phyloP scores from a whole-genome alignment of 148 eudicot genomes.

The Chenopodium suecicum region DNA sequence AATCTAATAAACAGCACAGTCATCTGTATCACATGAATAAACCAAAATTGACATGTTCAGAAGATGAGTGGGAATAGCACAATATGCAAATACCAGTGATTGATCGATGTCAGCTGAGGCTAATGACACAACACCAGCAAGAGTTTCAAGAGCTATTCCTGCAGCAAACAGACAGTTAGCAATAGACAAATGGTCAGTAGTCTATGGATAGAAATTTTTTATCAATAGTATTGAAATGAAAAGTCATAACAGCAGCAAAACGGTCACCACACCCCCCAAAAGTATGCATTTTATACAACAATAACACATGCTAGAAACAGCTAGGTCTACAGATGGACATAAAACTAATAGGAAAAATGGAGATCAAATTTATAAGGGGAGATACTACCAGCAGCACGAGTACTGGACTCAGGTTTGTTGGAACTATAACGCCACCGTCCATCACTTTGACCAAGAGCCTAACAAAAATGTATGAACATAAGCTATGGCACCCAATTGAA shows the following conservation, averaged over 20 bases:
- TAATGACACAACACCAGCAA: slow-evolving; percentile 80
- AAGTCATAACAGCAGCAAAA: not conserved
- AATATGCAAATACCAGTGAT: slow-evolving; percentile 52
- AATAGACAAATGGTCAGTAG: not conserved
- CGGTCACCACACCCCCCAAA: not conserved
- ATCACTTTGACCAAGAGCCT: slow-evolving; percentile 97
- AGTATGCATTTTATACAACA: not conserved
- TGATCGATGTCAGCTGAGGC: slow-evolving; percentile 72
- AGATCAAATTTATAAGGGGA: not conserved
- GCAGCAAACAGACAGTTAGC: slow-evolving; percentile 26
- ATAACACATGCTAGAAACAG: not conserved
- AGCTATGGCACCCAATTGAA: slow-evolving; percentile 23
- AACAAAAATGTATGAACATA: slow-evolving; percentile 21
- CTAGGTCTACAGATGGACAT: not conserved
- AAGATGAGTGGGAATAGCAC: not conserved
- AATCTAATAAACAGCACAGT: not conserved
- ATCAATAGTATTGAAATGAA: not conserved
- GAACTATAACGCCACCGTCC: slow-evolving; percentile 95
- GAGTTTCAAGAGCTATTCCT: slow-evolving; percentile 87
- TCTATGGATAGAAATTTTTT: not conserved
- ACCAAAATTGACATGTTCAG: not conserved
- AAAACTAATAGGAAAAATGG: not conserved
- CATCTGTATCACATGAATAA: not conserved
- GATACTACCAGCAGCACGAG: slow-evolving; percentile 81
- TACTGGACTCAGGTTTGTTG: slow-evolving; percentile 82